Percentiles rank a stretch among this genome's conserved stretches.
Conservation (phyloP, 192 early-diverging fungal species). For the Gryganskiella cystojenkinii region DNA sequence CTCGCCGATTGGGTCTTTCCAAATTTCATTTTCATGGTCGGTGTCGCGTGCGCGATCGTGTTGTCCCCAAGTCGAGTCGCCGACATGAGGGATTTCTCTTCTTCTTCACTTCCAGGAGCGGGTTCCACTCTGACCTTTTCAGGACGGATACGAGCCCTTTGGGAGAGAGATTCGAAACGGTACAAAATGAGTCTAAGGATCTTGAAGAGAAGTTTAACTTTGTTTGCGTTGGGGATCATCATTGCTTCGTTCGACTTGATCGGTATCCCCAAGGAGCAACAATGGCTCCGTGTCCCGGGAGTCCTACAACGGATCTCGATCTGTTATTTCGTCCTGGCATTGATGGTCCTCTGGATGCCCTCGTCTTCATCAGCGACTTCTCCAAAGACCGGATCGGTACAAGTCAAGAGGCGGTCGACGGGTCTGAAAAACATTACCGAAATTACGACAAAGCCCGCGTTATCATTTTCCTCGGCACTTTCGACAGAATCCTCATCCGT, state of each 20-base stretch:
- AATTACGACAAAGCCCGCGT: too few relatives aligned
- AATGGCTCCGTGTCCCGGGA: constrained; percentile 40
- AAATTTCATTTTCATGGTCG: constrained; percentile 65
- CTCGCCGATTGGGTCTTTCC: constrained; percentile 66
- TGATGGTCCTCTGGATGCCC: constrained; percentile 26
- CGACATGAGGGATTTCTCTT: neutral
- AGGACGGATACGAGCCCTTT: too few relatives aligned
- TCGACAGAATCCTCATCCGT: too few relatives aligned
- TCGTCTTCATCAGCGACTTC: too few relatives aligned
- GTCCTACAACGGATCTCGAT: constrained; percentile 60
- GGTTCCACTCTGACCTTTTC: too few relatives aligned
- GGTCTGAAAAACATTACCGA: too few relatives aligned
- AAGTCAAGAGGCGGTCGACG: too few relatives aligned
- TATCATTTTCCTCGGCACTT: too few relatives aligned
- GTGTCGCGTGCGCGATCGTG: constrained; percentile 48
- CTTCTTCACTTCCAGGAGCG: too few relatives aligned
- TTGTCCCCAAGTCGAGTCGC: constrained; percentile 18
- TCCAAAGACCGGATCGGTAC: too few relatives aligned
- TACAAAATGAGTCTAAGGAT: constrained; percentile 35
- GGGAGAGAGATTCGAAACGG: too few relatives aligned
- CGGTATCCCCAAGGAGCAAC: neutral
- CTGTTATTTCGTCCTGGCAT: constrained; percentile 50
- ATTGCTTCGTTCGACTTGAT: constrained; percentile 37
- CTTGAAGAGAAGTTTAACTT: constrained; percentile 22
- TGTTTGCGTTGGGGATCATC: constrained; percentile 51